phyloP scores from a whole-genome alignment of 2,329 filamentous ascomycete genomes.

The Beauveria medogensis region DNA sequence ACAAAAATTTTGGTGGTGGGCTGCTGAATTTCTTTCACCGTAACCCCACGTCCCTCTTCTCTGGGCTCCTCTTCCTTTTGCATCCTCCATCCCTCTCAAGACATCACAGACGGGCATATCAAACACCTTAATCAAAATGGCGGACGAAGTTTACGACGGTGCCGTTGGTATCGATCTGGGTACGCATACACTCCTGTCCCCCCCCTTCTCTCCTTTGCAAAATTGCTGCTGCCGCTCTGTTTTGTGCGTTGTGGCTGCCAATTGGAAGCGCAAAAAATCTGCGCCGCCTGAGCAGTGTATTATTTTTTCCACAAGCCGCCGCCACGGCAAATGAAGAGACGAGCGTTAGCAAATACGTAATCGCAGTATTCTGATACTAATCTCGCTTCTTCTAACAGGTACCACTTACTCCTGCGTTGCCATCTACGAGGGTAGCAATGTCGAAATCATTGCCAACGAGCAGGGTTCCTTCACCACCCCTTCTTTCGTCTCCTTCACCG shows the following conservation, averaged over 20 bases:
- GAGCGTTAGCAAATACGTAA: neutral
- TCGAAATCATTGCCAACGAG: constrained; percentile 99
- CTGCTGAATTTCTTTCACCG: constrained; percentile 29
- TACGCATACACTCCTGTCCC: constrained; percentile 38
- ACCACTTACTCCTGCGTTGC: constrained; percentile 99
- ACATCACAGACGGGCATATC: constrained; percentile 19
- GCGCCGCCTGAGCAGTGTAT: neutral
- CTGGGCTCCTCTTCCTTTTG: constrained; percentile 18
- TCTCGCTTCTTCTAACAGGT: constrained; percentile 44
- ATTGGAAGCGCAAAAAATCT: constrained; percentile 7
- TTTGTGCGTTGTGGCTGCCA: constrained; percentile 6
- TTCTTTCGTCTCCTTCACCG: constrained; percentile 98
- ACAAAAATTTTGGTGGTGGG: constrained; percentile 25
- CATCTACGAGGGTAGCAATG: constrained; percentile 98
- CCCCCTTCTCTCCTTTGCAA: neutral
- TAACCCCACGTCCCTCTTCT: constrained; percentile 26
- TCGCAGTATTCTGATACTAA: neutral
- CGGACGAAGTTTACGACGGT: constrained; percentile 98
- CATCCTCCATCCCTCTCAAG: constrained; percentile 18
- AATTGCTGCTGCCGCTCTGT: neutral
- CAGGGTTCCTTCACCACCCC: constrained; percentile 98
- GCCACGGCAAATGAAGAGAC: neutral
- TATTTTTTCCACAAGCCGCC: neutral
- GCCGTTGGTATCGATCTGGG: constrained; percentile 99
- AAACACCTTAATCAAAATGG: constrained; percentile 54